phyloP scores from a whole-genome alignment of 306 rosid genomes.

The Cyclanthera cordifolia region DNA sequence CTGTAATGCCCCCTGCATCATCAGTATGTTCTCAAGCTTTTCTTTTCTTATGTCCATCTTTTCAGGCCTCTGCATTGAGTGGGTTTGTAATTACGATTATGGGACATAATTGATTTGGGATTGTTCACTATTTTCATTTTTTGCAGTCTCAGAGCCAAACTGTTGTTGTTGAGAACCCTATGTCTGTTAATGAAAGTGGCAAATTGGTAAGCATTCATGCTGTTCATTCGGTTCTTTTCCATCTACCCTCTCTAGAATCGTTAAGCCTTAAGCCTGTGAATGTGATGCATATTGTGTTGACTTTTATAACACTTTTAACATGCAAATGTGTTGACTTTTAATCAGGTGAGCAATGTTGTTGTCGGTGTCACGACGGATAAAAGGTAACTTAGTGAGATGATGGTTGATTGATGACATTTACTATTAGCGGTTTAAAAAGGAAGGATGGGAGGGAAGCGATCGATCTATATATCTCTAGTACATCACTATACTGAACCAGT shows the following conservation, averaged over 20 bases:
- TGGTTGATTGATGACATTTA: slow-evolving; percentile 2
- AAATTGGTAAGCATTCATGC: slow-evolving; percentile 51
- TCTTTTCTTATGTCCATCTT: slow-evolving; percentile 2
- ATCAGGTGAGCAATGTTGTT: slow-evolving; percentile 90
- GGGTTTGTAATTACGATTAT: not conserved
- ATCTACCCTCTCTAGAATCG: not conserved
- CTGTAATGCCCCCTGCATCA: slow-evolving; percentile 65
- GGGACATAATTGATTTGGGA: slow-evolving; percentile 3
- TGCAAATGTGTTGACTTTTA: slow-evolving; percentile 1
- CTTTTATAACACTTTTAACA: too few species aligned
- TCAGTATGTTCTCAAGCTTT: slow-evolving; percentile 38
- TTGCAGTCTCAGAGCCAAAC: slow-evolving; percentile 68
- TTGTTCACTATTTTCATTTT: slow-evolving; percentile 14
- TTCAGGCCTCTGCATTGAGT: not conserved
- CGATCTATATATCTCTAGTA: not conserved
- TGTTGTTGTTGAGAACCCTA: slow-evolving; percentile 93
- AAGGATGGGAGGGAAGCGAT: slow-evolving; percentile 13
- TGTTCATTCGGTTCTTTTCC: slow-evolving; percentile 8
- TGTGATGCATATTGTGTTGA: too few species aligned
- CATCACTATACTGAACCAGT: slow-evolving; percentile 12
- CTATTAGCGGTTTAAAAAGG: not conserved
- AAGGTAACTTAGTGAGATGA: slow-evolving; percentile 28
- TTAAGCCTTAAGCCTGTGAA: too few species aligned
- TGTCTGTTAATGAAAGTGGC: slow-evolving; percentile 87
- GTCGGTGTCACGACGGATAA: slow-evolving; percentile 87